phyloP scores from a whole-genome alignment of 202 grass and related monocot genomes.

The Eragrostis tef region DNA sequence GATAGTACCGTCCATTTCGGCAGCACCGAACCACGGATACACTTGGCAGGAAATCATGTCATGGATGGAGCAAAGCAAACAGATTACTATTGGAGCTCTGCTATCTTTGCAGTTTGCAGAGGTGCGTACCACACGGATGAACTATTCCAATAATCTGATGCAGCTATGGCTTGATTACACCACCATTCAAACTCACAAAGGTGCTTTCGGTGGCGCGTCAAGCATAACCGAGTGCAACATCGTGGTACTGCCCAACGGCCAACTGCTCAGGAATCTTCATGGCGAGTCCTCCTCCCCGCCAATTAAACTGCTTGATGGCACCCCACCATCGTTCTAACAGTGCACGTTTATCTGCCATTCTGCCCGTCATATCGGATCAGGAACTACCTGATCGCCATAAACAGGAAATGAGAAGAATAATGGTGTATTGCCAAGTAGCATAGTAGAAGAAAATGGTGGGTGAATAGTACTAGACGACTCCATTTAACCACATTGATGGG shows the following conservation, averaged over 20 bases:
- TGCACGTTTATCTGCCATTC: neutral
- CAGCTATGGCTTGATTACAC: neutral
- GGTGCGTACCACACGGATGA: neutral
- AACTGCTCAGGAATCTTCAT: constrained; percentile 29
- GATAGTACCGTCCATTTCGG: neutral
- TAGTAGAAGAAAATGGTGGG: neutral
- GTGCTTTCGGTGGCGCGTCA: constrained; percentile 12
- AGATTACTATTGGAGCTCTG: neutral
- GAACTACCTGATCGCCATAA: neutral
- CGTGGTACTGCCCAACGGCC: constrained; percentile 45
- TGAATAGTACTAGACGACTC: neutral
- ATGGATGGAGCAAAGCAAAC: neutral
- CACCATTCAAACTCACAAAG: constrained; percentile 16
- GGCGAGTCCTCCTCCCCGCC: neutral
- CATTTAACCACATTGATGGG: constrained; percentile 4
- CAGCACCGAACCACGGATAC: neutral
- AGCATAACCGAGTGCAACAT: constrained; percentile 18
- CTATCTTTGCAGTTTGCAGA: neutral
- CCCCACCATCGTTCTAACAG: neutral
- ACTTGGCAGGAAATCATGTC: neutral
- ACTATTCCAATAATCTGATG: neutral
- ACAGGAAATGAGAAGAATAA: neutral
- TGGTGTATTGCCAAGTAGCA: neutral
- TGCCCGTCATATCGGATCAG: neutral
- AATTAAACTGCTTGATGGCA: constrained; percentile 5